Evolutionary conservation across 2,329 filamentous ascomycete species (phyloP), one percentile per base, ranked within the genome.

Genomic region (Botrytis cinerea): DNA sequence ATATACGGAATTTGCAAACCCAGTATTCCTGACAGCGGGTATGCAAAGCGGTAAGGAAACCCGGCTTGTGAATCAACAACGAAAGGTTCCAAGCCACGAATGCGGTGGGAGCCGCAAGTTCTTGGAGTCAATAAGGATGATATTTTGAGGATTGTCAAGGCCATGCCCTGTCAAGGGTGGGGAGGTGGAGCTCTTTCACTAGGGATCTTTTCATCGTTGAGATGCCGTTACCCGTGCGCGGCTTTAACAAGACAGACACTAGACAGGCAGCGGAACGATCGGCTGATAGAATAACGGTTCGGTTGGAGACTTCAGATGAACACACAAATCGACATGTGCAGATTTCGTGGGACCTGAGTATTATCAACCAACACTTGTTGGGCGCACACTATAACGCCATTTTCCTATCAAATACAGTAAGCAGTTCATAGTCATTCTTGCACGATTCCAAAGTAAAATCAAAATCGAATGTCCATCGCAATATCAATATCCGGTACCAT

Each of bases 191-290:
- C 32, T 16, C 14, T 32, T 54, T 68, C 64, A 54, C 12, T 35
- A 40, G 5, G 32, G 28, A 38, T 22, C 32, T 54, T 2, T 51
- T 28, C 46, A 54, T 54, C 32, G 25, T 20, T n/a, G 35, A 20
- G 46, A 16, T 68, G 46, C 46, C 64, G 25, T 54, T 68, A 54
- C 25, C 46, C 64, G 46, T 68, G 22, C 46, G 12, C 35, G 62
- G 14, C 20, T 25, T 35, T 25, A 14, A 48, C 62, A 48, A 9
- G 28, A 57, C 51, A 28, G 14, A 57, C n/a, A 57, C 51, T 57
- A 28, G 62, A 66, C 62, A 66, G 45, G 43, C 62, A 48, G 43
- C 62, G 61, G 61, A 64, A 32, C 25, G 40, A 64, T 64, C 61
- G 61, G 61, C 61, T 64, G 61, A 64, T 46, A 10, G 60, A 0